phyloP scores from a whole-genome alignment of 305 asterid species.

The Withania somnifera region DNA sequence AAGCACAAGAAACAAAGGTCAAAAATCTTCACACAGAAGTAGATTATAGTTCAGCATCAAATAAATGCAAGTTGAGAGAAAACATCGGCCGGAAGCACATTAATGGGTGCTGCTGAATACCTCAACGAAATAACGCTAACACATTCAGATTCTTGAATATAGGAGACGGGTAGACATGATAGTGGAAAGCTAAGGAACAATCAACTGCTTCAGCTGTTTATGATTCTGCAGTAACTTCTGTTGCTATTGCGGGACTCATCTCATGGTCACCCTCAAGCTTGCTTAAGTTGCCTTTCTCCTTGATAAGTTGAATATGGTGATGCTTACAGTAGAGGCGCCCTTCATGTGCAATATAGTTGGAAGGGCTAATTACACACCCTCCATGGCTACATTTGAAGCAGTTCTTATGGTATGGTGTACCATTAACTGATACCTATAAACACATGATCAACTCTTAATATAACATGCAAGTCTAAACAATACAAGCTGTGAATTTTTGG shows the following conservation, averaged over 20 bases:
- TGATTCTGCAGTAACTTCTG: constrained; percentile 24
- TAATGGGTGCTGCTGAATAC: not conserved
- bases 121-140: not conserved
- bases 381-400: constrained; percentile 97
- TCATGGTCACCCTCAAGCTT: constrained; percentile 79
- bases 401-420: constrained; percentile 86
- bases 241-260: constrained; percentile 13
- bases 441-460: not conserved
- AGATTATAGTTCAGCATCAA: not conserved
- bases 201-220: not conserved
- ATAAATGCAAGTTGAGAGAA: not conserved
- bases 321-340: constrained; percentile 96
- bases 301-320: constrained; percentile 91
- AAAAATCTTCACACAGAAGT: not conserved
- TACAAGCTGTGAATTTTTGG: not conserved
- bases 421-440: constrained; percentile 80
- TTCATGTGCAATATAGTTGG: constrained; percentile 92
- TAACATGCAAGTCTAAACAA: not conserved
- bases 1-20: constrained; percentile 3
- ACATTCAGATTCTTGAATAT: not conserved
- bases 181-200: not conserved
- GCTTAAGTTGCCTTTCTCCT: constrained; percentile 97
- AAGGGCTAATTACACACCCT: constrained; percentile 87
- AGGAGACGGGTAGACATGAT: not conserved
- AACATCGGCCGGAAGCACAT: not conserved